Base-by-base conservation (phyloP, 495 filamentous ascomycete genomes). In the Penicillium riverlandense region DNA sequence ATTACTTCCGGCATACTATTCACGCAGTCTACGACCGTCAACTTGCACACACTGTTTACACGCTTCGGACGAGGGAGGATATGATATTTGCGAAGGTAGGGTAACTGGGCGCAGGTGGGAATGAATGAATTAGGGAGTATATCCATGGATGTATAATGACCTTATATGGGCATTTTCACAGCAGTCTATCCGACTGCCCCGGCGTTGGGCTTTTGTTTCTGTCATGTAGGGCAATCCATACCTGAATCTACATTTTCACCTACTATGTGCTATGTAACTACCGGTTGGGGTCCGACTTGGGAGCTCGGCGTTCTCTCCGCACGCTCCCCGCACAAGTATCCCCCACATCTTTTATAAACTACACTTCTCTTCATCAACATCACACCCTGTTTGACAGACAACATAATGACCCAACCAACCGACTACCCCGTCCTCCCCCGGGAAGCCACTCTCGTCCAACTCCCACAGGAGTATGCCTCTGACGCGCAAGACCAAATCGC, bases 401-500 rank as follows among this genome's bases (percentile, higher is more conserved):
- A 22, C 2, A 22, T 22, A 22, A 22, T 22, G 22, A 4, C 22
- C 22, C 22, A 22, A 6, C 22, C 22, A 22, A 22, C 22, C n/a
- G 46, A 55, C 30, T 63, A 65, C 37, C 58, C 60, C 1, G 16
- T 44, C 4, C 53, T 70, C 6, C 47, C 60, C 4, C 60, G 57
- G 40, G 44, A 58, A 29, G 44, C 29, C 45, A 67, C 66, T 4
- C 50, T 69, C 33, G 48, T 57, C 30, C 44, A 57, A 11, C 56
- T 70, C 9, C 64, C 66, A 28, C 41, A 55, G 6, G 60, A 63
- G 40, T 66, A 60, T 43, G 38, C 60, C 48, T 34, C 49, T 10
- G 56, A 66, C 47, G 52, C 62, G 1, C 64, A 66, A 47, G 54
- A 58, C 45, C 60, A 65, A 40, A 67, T 67, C 37, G 53, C 63